Conservation (phyloP, 305 asterid genomes). For the Lippia alba region DNA sequence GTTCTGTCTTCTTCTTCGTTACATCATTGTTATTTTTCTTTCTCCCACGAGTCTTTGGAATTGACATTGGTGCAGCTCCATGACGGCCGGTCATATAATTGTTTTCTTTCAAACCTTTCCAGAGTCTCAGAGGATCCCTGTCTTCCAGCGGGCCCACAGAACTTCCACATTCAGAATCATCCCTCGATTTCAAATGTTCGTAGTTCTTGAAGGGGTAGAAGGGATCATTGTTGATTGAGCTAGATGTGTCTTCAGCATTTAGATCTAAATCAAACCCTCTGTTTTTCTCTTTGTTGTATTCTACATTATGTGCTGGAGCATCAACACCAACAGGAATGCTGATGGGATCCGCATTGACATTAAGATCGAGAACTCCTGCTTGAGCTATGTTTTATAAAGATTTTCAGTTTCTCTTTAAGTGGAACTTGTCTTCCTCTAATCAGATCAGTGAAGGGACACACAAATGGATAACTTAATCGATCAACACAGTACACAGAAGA, state of each 20-base stretch:
- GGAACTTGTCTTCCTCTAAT: background rate
- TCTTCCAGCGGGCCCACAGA: conserved; percentile 56
- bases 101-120: conserved; percentile 77
- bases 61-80: conserved; percentile 44
- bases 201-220: conserved; percentile 43
- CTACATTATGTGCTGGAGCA: conserved; percentile 29
- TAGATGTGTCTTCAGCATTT: conserved; percentile 54
- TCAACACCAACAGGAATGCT: conserved; percentile 31
- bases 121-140: conserved; percentile 59
- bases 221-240: conserved; percentile 43
- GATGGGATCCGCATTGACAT: conserved; percentile 39
- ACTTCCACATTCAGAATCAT: conserved; percentile 64
- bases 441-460: background rate
- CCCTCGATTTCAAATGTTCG: conserved; percentile 43
- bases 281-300: conserved; percentile 37
- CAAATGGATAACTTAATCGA: too few relatives aligned
- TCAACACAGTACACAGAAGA: too few relatives aligned
- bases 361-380: conserved; percentile 51
- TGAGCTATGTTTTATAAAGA: conserved; percentile 36
- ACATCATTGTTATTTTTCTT: conserved; percentile 54
- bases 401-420: background rate
- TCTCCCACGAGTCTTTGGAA: conserved; percentile 61
- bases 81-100: conserved; percentile 55
- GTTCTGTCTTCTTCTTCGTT: conserved; percentile 61
- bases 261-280: conserved; percentile 51